Evolutionary conservation across 106 monocot genomes (phyloP).

Genomic region (Platanthera guangdongensis): DNA sequence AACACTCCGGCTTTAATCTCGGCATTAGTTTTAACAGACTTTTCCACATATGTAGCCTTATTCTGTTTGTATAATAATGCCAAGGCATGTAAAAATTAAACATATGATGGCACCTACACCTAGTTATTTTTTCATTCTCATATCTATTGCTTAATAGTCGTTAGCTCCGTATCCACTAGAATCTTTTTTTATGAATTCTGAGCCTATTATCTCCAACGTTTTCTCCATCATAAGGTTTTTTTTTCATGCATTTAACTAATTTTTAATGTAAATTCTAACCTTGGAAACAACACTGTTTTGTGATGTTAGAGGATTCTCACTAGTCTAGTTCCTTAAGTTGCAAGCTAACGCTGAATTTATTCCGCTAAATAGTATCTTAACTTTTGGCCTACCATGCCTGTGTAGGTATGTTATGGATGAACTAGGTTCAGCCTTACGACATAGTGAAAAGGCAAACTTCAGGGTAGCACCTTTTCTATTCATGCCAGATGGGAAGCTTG

Average conservation of each 20-base stretch:
- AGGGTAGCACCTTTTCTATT: constrained; percentile 84
- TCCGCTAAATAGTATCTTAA: not conserved
- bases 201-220: not conserved
- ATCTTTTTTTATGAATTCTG: not conserved
- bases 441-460: constrained; percentile 89
- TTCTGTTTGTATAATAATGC: too few species aligned
- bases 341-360: not conserved
- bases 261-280: not conserved
- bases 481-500: constrained; percentile 84
- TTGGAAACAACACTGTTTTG: not conserved
- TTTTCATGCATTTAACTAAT: not conserved
- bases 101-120: too few species aligned
- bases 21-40: too few species aligned
- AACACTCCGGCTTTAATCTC: too few species aligned
- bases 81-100: too few species aligned
- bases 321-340: not conserved
- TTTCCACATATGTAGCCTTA: too few species aligned
- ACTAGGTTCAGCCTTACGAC: constrained; percentile 87
- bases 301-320: not conserved
- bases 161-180: not conserved
- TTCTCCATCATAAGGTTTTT: not conserved
- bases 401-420: constrained; percentile 99
- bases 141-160: not conserved
- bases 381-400: not conserved
- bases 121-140: too few species aligned